Evolutionary conservation across 345 rosid genomes (phyloP), one percentile per base, ranked within the genome.

Genomic region (Salix purpurea): DNA sequence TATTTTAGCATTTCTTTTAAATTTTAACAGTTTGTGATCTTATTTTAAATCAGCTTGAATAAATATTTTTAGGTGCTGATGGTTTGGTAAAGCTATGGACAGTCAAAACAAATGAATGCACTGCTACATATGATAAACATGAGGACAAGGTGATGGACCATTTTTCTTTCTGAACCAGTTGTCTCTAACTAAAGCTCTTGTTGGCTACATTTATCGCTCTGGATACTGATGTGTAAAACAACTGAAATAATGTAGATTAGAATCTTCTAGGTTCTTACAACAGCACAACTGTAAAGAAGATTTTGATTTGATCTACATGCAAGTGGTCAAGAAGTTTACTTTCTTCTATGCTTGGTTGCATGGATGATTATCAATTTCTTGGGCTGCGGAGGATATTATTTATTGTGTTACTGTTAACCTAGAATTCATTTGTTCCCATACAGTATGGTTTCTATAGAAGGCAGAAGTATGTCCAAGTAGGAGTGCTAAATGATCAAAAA

Each of bases 61-160:
- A 19, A 82, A 70, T 68, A 73, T 66, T 79, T 84, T 28, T 82
- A 96, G 98, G 98, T 80, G 96, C 93, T 74, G 98, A 96, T 88
- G 99, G 98, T 79, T 81, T 96, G 89, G 90, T 96, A 71, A 96
- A 96, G 85, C 86, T 93, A 58, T 96, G 99, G 98, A 89, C 85
- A 18, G 92, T 96, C 65, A 91, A 89, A 79, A 89, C 94, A 28
- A 87, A 89, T 74, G 99, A 95, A 82, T 96, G 98, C 83, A 76
- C 92, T 72, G 91, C 97, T 79, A 91, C 99, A 72, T 93, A 91
- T 81, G 98, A 93, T 87, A 89, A 91, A 78, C 98, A 96, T 34
- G 96, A 93, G 82, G 94, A 92, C 82, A 96, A 96, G 99, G 98
- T 96, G 65, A 50, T 54, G 39, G 24, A 54, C 37, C 46, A 10